These are phyloP conservation scores for Russula vinacea DNA, from an alignment of 768 basidiomycete genomes.

Conservation along the genomic window DNA sequence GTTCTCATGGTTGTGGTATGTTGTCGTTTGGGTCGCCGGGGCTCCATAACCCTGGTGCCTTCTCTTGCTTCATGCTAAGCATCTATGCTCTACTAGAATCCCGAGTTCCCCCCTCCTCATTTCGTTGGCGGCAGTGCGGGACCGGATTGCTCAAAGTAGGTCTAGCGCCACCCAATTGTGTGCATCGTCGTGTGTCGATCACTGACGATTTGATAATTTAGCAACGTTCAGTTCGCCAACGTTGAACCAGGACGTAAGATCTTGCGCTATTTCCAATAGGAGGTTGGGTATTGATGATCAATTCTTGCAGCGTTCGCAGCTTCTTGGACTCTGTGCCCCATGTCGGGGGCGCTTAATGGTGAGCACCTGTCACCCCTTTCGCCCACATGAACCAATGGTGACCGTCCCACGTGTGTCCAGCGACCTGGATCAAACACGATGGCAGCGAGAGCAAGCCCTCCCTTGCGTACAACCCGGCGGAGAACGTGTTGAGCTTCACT, in stretches of 20 bases:
- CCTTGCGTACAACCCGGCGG: not conserved
- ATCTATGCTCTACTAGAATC: not conserved
- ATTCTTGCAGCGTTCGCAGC: not conserved
- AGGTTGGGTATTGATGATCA: not conserved
- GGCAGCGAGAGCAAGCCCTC: not conserved
- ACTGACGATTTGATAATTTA: not conserved
- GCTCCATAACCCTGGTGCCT: too few relatives aligned
- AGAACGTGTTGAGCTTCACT: not conserved
- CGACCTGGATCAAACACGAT: not conserved
- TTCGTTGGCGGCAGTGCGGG: not conserved
- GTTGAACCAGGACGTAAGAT: slow-evolving; percentile 7
- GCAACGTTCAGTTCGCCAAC: not conserved
- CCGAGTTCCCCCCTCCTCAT: not conserved
- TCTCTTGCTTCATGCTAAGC: not conserved
- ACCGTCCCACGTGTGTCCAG: not conserved
- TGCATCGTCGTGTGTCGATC: not conserved
- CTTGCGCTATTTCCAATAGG: not conserved
- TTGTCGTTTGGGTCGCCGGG: not conserved
- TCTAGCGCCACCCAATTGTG: not conserved
- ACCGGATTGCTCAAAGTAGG: not conserved
- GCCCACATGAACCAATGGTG: not conserved
- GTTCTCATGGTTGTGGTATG: not conserved
- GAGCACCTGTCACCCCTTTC: not conserved
- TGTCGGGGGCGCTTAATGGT: not conserved
- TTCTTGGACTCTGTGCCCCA: not conserved